These are phyloP conservation scores for Cytospora piceicola DNA, from an alignment of 2,329 filamentous ascomycete genomes.

Conservation along the genomic window DNA sequence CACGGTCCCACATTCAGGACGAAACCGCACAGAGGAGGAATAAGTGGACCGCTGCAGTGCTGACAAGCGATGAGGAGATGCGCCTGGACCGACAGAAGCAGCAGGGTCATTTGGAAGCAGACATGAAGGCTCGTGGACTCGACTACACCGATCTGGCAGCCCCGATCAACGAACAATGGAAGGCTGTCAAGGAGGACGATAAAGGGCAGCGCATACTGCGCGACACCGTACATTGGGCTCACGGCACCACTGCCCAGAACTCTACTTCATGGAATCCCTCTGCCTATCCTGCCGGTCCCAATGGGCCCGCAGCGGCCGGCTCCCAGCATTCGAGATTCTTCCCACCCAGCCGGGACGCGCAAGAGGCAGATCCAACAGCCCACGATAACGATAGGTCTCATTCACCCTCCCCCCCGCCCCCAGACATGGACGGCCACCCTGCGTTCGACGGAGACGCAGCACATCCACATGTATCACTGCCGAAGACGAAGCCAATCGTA, in stretches of 20 bases:
- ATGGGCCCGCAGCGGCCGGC: conserved; percentile 12
- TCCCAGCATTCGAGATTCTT: conserved; percentile 60
- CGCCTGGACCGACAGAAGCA: conserved; percentile 45
- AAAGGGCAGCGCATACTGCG: conserved; percentile 42
- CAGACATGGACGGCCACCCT: conserved; percentile 70
- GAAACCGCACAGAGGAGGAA: conserved; percentile 21
- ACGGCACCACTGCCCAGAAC: conserved; percentile 34
- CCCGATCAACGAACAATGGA: conserved; percentile 59
- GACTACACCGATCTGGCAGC: conserved; percentile 51
- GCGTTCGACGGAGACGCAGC: conserved; percentile 69
- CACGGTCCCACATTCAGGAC: conserved; percentile 18
- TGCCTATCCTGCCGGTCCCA: conserved; percentile 8
- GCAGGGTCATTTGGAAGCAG: conserved; percentile 48
- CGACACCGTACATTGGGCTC: conserved; percentile 36
- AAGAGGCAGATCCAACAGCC: conserved; percentile 26
- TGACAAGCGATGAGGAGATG: conserved; percentile 49
- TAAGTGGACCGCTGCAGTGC: conserved; percentile 35
- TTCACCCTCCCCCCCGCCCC: conserved; percentile 73
- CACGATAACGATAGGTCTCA: conserved; percentile 49
- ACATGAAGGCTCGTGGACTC: conserved; percentile 50
- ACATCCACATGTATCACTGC: conserved; percentile 71
- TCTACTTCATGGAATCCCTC: conserved; percentile 21
- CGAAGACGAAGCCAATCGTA: conserved; percentile 74
- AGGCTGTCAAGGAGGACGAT: conserved; percentile 45
- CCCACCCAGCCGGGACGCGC: conserved; percentile 46